Conservation (phyloP, 768 basidiomycete genomes). For the Tricholoma sp. region DNA sequence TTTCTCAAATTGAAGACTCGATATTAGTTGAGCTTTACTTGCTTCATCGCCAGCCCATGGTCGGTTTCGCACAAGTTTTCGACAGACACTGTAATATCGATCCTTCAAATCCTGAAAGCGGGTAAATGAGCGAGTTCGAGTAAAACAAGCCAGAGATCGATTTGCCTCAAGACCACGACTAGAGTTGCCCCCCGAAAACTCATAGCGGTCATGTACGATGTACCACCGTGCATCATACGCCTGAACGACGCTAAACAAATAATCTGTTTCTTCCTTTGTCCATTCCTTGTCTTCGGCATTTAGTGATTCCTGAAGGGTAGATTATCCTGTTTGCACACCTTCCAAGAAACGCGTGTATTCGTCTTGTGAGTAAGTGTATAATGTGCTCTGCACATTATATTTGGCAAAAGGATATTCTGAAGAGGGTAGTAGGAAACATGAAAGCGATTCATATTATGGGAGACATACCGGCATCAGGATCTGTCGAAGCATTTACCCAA, state of each 20-base stretch:
- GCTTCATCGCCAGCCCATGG: conserved; percentile 84
- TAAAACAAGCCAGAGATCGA: not conserved
- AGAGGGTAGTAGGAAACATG: not conserved
- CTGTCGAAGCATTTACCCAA: conserved; percentile 69
- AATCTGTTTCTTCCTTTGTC: conserved; percentile 92
- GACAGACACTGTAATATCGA: conserved; percentile 87
- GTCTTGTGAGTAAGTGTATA: conserved; percentile 74
- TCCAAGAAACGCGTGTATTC: conserved; percentile 81
- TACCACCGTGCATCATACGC: conserved; percentile 90
- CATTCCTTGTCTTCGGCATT: conserved; percentile 63
- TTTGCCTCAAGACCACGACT: conserved; percentile 67
- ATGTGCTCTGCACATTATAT: conserved; percentile 67
- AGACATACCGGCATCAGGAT: conserved; percentile 49
- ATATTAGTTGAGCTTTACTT: conserved; percentile 59
- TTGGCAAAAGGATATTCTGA: conserved; percentile 78
- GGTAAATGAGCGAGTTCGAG: not conserved
- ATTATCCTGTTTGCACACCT: conserved; percentile 38
- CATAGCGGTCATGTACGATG: conserved; percentile 87
- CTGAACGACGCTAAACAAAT: conserved; percentile 75
- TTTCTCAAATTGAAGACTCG: conserved; percentile 84
- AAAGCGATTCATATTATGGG: not conserved
- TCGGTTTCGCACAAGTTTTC: conserved; percentile 78
- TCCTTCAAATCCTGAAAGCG: conserved; percentile 80
- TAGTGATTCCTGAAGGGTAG: not conserved
- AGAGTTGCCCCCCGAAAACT: conserved; percentile 48